Base-by-base conservation (phyloP, 495 filamentous ascomycete species). In the Hypoxylon intermedium region DNA sequence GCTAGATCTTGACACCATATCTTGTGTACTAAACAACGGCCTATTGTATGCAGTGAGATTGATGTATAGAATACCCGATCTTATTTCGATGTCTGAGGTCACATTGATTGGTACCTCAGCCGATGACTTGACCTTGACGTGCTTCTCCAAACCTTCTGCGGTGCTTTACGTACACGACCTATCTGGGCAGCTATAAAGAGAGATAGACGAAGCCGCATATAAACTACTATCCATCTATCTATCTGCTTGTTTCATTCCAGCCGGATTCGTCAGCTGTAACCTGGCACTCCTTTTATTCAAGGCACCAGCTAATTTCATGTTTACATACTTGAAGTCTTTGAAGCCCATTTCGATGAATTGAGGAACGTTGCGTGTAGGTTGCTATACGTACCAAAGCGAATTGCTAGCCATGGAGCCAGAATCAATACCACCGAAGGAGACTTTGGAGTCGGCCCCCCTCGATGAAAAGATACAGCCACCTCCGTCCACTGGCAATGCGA, bases 211-310 rank as follows among this genome's bases (percentile, higher is more conserved):
- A 60, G 12, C 23, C 47, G n/a, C 26, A 34, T 40, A 33, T 37
- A 37, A 45, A 13, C 31, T 45, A 52, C 42, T 11, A 20, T 45
- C 18, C 28, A 45, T 23, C 23, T 36, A 36, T 38, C 9, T 58
- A 16, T 46, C 16, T 53, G 26, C 60, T 37, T 37, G 53, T 59
- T 59, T 55, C 49, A 64, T 58, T 37, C 44, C 48, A 28, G 36
- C 15, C 50, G 50, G 20, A 19, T 0, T 24, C 19, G 23, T 46
- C 24, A 40, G 37, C 28, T 6, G 7, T 5, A 16, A 4, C 53
- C 48, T 53, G 53, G 46, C 48, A 19, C 30, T 15, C 54, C 36
- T 53, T n/a, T 20, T 30, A 11, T 18, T 13, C 11, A 11, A 43
- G 36, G 41, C 54, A 1, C n/a, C n/a, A n/a, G n/a, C n/a, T n/a